Evolutionary conservation across 1,284 basidiomycete species (phyloP), one percentile per base, ranked within the genome.

Genomic region (Meripilus lineatus): DNA sequence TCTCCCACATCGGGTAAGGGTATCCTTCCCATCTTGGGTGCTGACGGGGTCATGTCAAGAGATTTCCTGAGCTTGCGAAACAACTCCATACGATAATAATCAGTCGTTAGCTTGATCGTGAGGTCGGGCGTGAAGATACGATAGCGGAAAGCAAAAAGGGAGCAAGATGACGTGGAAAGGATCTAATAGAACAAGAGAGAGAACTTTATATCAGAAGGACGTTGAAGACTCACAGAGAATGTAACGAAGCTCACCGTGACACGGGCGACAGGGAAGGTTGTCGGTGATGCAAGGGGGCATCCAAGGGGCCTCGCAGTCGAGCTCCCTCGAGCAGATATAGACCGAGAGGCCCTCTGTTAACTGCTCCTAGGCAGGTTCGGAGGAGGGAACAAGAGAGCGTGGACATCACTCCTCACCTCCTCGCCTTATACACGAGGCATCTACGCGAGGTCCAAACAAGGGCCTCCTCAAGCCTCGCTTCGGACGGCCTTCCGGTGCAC

Each of bases 281-380:
- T 33, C 51, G 41, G 42, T 44, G 46, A 48, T 45, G 41, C 44
- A 43, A 45, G 41, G 36, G 48, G 48, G 47, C 49, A 30, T 46
- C 42, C 46, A 46, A 41, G 46, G 44, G 50, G 51, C 52, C 52
- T 54, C 50, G 22, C 57, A 52, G 50, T 53, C 55, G 44, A 53
- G 51, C 55, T 56, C 54, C 52, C 49, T n/a, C 42, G 58, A 52
- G 56, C 58, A 58, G 58, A 57, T 59, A 58, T 56, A 53, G 55
- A 56, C 57, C 57, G 53, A 46, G 57, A 57, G 58, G 58, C 50
- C 58, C 58, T 55, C 42, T 51, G n/a, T n/a, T n/a, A 50, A 54
- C 55, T 47, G 47, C 52, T 55, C 45, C 49, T 38, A 48, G 43
- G 44, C 48, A 45, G 50, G 45, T 47, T 45, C 50, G 54, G 51